Base-by-base conservation (phyloP, 345 rosid species). In the Orychophragmus violaceus region DNA sequence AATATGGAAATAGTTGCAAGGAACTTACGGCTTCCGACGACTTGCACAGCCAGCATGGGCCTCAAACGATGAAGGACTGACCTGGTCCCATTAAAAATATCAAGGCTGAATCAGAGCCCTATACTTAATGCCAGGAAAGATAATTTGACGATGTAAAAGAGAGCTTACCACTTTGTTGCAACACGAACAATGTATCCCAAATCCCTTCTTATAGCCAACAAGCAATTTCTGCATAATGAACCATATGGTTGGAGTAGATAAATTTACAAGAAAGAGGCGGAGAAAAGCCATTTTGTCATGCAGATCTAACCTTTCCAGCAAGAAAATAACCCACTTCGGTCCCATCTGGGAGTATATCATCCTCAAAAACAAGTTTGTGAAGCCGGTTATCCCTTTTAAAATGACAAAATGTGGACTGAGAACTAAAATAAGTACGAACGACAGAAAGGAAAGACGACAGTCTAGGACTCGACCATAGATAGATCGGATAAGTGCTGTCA, bases 31-130 rank as follows among this genome's bases (percentile, higher is more conserved):
- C 62, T 90, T 90, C 64, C 97, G 86, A 51, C 98, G 96, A 51
- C 80, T 68, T 46, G 96, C 85, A 81, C 80, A 90, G 68, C 98
- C 98, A 74, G 98, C 98, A 88, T 93, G 98, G 70, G 96, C 87
- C 85, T 93, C 98, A 78, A 93, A 93, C 36, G 54, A 77, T 39
- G 98, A 93, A 29, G 98, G 91, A 67, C 98, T 93, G 64, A 93
- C 76, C 97, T 93, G 89, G 59, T 29, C 77, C 59, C 69, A 75
- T 16, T 51, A 19, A 56, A 17, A 17, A 29, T 10, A 67, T 50
- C 60, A 49, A 44, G 68, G 61, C 59, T 70, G 33, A 58, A 49
- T 59, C 61, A 39, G 67, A 48, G 44, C 44, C 17, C 0, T 11
- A 62, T 13, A 42, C 37, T 46, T 18, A 18, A 48, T 36, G 30